Conservation (phyloP, 2,329 filamentous ascomycete genomes). For the Diplodia intermedia region DNA sequence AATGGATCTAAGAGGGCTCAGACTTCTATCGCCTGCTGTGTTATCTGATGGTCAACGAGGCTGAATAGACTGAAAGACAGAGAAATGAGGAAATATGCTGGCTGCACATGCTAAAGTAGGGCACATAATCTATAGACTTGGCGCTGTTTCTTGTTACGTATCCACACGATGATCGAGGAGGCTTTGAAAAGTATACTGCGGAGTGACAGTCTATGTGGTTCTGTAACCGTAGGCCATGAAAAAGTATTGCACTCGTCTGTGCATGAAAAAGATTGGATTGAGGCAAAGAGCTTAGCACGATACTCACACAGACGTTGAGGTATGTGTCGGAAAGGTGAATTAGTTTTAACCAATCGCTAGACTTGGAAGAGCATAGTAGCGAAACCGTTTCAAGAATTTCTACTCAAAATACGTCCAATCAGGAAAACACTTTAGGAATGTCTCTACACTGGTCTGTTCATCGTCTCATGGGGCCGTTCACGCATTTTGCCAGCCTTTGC, state of each 20-base stretch:
- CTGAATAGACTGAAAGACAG: background rate
- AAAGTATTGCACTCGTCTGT: background rate
- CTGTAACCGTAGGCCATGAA: background rate
- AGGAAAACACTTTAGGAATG: background rate
- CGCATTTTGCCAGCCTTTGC: conserved; percentile 31
- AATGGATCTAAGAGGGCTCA: no score
- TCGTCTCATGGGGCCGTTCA: conserved; percentile 2
- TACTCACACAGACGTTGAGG: background rate
- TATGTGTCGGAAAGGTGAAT: background rate
- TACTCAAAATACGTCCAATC: background rate
- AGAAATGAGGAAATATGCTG: background rate
- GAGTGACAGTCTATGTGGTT: no score
- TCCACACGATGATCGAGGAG: background rate
- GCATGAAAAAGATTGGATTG: background rate
- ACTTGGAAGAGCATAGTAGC: background rate
- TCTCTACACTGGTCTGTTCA: background rate
- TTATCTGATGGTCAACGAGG: background rate
- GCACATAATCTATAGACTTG: conserved; percentile 1
- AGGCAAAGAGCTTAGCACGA: background rate
- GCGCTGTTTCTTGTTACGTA: background rate
- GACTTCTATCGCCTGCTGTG: no score
- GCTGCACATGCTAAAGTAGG: background rate
- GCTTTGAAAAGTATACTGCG: background rate
- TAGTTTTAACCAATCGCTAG: background rate
- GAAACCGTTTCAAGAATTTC: background rate